These are phyloP conservation scores for Candida sanyiensis DNA, from an alignment of 805 yeast genomes.

Conservation along the genomic window DNA sequence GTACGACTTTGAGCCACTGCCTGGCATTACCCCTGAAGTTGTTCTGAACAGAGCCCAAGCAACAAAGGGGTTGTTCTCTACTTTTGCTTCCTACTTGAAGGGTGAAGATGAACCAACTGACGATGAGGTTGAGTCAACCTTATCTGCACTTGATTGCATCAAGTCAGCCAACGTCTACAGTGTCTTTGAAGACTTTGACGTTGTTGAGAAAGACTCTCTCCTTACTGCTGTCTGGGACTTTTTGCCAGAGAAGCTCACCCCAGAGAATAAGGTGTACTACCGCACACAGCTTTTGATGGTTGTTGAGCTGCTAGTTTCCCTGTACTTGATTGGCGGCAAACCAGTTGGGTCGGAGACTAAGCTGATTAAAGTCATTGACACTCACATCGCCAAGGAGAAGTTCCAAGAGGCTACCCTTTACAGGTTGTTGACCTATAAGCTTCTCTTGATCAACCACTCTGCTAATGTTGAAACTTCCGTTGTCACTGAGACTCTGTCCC, in stretches of 20 bases:
- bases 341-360: slow-evolving; percentile 3
- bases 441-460: slow-evolving; percentile 32
- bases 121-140: slow-evolving; percentile 83
- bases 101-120: slow-evolving; percentile 96
- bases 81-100: slow-evolving; percentile 87
- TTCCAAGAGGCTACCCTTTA: slow-evolving; percentile 20
- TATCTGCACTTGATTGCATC: slow-evolving; percentile 78
- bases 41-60: slow-evolving; percentile 58
- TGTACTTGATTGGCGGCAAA: background rate
- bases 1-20: slow-evolving; percentile 46
- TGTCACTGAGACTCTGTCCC: slow-evolving; percentile 9
- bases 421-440: slow-evolving; percentile 47
- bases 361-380: slow-evolving; percentile 24
- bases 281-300: slow-evolving; percentile 34
- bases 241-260: slow-evolving; percentile 30
- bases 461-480: background rate
- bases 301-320: slow-evolving; percentile 33
- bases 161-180: slow-evolving; percentile 57
- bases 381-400: slow-evolving; percentile 20
- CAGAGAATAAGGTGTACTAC: slow-evolving; percentile 25
- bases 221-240: slow-evolving; percentile 31
- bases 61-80: slow-evolving; percentile 77
- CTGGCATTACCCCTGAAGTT: slow-evolving; percentile 61
- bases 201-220: slow-evolving; percentile 6
- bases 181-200: slow-evolving; percentile 45